phyloP scores from a whole-genome alignment of 192 early-diverging fungal genomes.

The Paraglomus brasilianum region DNA sequence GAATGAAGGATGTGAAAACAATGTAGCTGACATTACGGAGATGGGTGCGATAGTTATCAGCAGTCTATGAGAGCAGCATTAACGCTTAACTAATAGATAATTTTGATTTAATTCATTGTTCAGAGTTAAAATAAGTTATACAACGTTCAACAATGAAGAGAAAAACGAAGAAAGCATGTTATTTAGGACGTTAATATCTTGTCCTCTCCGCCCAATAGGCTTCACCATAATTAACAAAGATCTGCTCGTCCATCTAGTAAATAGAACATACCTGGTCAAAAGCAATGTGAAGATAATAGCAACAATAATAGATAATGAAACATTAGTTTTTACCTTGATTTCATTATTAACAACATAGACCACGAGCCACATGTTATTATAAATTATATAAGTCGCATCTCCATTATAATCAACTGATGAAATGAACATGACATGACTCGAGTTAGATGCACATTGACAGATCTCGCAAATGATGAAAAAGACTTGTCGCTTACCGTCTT shows the following conservation, averaged over 20 bases:
- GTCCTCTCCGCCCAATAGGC: conserved; percentile 24
- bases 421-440: too few species aligned
- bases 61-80: too few species aligned
- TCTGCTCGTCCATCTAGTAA: conserved; percentile 22
- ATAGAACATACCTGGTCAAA: neutral
- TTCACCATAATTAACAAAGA: conserved; percentile 25
- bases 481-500: conserved; percentile 14
- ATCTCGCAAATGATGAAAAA: neutral
- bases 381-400: conserved; percentile 10
- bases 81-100: too few species aligned
- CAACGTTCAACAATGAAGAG: too few species aligned
- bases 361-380: conserved; percentile 14
- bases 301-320: neutral
- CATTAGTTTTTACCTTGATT: conserved; percentile 16
- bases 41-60: too few species aligned
- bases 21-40: too few species aligned
- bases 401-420: conserved; percentile 24
- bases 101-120: too few species aligned
- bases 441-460: neutral
- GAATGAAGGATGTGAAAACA: too few species aligned
- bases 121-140: too few species aligned
- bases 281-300: neutral
- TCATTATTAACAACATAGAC: conserved; percentile 3
- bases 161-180: neutral
- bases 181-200: conserved; percentile 4